phyloP scores from a whole-genome alignment of 129 eudicot genomes.

The Pittosporum tobira region DNA sequence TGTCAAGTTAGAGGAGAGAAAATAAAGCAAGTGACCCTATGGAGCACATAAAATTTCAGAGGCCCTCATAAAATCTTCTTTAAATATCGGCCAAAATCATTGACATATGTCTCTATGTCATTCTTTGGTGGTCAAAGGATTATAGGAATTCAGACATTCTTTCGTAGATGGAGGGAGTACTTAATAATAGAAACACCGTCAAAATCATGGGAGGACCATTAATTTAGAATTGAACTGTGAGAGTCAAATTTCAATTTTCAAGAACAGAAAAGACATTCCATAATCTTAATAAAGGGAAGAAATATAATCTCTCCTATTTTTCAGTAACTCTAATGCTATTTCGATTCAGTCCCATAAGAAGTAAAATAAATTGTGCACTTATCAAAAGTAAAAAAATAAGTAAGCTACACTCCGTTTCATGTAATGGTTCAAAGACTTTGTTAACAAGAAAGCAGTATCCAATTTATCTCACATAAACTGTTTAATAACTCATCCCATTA shows the following conservation, averaged over 20 bases:
- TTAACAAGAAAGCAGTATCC: neutral
- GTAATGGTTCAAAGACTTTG: neutral
- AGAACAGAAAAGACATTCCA: neutral
- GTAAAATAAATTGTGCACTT: neutral
- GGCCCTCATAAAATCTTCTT: too few relatives aligned
- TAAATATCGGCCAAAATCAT: too few relatives aligned
- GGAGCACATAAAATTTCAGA: too few relatives aligned
- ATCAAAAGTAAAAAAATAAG: neutral
- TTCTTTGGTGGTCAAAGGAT: too few relatives aligned
- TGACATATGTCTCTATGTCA: too few relatives aligned
- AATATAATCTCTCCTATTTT: neutral
- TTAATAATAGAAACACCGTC: neutral
- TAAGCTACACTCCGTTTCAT: neutral
- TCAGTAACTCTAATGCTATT: neutral
- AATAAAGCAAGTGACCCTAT: too few relatives aligned
- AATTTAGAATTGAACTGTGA: neutral
- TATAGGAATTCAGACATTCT: too few relatives aligned
- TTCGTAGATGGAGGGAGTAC: too few relatives aligned
- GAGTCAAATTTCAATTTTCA: neutral
- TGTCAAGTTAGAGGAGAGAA: too few relatives aligned
- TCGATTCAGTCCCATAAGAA: neutral
- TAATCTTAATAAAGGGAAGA: neutral
- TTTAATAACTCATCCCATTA: neutral
- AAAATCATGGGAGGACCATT: neutral
- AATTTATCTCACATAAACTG: neutral